Percentiles rank a stretch among this genome's conserved stretches.
Evolutionary conservation across 1,139 yeast genomes (phyloP).

Genomic region (Kurtzmaniella natalensis): DNA sequence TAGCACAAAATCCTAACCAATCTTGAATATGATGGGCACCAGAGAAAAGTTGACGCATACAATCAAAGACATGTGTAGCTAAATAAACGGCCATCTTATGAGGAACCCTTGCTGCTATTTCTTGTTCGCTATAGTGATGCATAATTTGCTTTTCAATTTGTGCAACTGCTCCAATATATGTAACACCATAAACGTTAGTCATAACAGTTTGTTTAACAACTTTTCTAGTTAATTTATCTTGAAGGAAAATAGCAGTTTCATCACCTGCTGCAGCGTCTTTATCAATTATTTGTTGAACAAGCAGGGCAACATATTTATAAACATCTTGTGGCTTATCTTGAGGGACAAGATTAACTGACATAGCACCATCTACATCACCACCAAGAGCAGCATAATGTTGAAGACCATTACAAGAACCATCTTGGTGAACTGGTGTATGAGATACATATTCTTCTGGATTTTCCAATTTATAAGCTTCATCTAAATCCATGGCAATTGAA

Average conservation of each 20-base stretch:
- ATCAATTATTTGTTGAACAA: conserved; percentile 60
- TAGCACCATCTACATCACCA: conserved; percentile 93
- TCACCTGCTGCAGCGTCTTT: conserved; percentile 55
- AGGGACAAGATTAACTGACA: conserved; percentile 83
- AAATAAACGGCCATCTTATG: conserved; percentile 57
- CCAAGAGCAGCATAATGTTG: conserved; percentile 98
- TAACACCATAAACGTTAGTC: conserved; percentile 98
- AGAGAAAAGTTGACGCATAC: conserved; percentile 79
- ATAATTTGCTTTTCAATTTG: conserved; percentile 73
- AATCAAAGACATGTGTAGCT: conserved; percentile 73
- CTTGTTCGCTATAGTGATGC: conserved; percentile 37
- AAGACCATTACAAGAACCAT: conserved; percentile 95
- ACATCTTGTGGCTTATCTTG: conserved; percentile 88
- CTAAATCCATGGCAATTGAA: conserved; percentile 78
- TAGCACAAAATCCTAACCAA: conserved; percentile 90
- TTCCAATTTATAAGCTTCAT: conserved; percentile 62
- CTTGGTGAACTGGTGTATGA: conserved; percentile 91
- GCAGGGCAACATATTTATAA: conserved; percentile 73
- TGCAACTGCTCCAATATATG: conserved; percentile 86
- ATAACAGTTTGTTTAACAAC: conserved; percentile 95
- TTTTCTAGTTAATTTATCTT: conserved; percentile 72
- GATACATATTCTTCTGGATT: conserved; percentile 76
- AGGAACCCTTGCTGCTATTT: conserved; percentile 16
- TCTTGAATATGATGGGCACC: conserved; percentile 96
- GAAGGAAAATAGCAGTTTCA: conserved; percentile 49